Percentiles rank a stretch among this genome's conserved stretches.
Evolutionary conservation across 2,329 filamentous ascomycete genomes (phyloP).

Genomic region (Gaeumannomyces tritici): DNA sequence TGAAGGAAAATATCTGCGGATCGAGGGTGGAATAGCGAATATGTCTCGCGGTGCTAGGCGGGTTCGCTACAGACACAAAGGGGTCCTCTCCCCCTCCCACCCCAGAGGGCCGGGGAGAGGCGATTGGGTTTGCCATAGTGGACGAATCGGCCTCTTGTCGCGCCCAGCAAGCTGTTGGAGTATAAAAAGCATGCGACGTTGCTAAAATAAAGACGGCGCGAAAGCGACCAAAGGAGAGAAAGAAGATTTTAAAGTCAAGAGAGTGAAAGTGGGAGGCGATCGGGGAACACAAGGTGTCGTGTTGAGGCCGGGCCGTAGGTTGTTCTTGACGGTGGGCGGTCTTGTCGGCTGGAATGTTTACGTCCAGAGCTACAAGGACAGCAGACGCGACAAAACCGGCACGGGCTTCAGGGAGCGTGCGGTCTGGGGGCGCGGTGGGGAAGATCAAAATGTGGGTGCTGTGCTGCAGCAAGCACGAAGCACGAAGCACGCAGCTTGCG

Average conservation of each 20-base stretch:
- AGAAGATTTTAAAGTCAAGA: not conserved
- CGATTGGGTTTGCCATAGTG: conserved; percentile 14
- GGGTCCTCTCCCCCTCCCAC: conserved; percentile 43
- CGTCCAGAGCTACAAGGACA: not conserved
- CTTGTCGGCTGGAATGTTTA: not conserved
- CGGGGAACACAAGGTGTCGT: not conserved
- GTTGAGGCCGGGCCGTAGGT: not conserved
- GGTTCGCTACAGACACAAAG: conserved; percentile 39
- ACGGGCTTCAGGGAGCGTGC: not conserved
- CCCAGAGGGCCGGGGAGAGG: conserved; percentile 17
- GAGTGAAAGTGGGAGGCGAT: not conserved
- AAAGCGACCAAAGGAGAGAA: not conserved
- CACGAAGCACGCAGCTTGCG: no score
- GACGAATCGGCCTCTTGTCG: conserved; percentile 5
- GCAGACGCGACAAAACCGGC: not conserved
- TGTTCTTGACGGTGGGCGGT: not conserved
- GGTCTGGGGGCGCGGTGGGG: not conserved
- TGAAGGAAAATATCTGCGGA: conserved; percentile 66
- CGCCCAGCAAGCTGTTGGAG: not conserved
- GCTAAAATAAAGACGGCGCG: not conserved
- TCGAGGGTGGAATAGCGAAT: conserved; percentile 81
- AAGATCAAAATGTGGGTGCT: no score
- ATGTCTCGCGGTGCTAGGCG: conserved; percentile 20
- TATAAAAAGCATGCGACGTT: not conserved
- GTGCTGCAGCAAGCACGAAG: not conserved